Conservation (phyloP, 352 stramenopile genomes). For the Globisporangium irregulare region DNA sequence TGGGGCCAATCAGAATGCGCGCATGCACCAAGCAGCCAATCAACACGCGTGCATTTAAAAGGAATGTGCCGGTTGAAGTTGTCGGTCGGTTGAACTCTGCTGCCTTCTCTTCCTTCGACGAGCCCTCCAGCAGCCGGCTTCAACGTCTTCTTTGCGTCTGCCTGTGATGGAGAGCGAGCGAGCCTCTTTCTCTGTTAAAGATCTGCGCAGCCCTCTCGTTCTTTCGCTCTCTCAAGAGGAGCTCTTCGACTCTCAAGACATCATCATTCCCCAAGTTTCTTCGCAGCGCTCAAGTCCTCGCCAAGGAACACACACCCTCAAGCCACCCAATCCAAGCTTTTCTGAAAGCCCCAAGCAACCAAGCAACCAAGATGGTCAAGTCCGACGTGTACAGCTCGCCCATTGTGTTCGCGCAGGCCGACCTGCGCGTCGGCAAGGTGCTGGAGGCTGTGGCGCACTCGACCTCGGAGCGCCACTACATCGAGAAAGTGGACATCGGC, state of each 20-base stretch:
- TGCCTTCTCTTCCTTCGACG: background rate
- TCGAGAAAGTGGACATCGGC: slow-evolving; percentile 74
- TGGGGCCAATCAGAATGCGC: background rate
- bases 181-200: background rate
- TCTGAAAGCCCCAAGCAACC: background rate
- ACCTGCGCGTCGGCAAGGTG: slow-evolving; percentile 70
- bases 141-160: background rate
- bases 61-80: slow-evolving; percentile 31
- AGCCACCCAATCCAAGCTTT: background rate
- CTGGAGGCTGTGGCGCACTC: slow-evolving; percentile 63
- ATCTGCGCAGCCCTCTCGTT: background rate
- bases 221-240: background rate
- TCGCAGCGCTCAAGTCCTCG: slow-evolving; percentile 30
- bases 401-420: slow-evolving; percentile 65
- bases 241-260: background rate
- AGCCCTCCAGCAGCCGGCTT: background rate
- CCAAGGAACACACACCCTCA: slow-evolving; percentile 1
- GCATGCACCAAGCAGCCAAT: slow-evolving; percentile 17
- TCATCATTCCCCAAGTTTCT: slow-evolving; percentile 52
- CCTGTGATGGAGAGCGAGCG: background rate
- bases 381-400: slow-evolving; percentile 73
- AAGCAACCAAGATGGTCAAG: slow-evolving; percentile 58
- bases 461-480: slow-evolving; percentile 70
- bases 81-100: slow-evolving; percentile 2
- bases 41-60: slow-evolving; percentile 24